These are phyloP conservation scores for Allium cepa DNA, from an alignment of 106 monocot genomes.

Conservation along the genomic window DNA sequence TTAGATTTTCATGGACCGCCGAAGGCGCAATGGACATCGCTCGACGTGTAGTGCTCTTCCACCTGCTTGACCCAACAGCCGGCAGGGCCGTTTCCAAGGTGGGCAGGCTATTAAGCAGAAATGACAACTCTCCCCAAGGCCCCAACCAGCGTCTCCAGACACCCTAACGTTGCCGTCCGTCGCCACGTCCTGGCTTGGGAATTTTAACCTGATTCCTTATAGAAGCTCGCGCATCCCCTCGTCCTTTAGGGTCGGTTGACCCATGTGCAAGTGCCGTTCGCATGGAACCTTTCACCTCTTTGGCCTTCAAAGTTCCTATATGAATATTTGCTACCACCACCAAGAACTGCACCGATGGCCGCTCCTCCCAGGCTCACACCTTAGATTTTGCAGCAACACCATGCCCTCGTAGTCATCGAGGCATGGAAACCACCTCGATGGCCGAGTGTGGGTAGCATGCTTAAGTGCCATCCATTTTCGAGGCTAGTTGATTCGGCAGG, in stretches of 20 bases:
- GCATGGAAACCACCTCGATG: constrained; percentile 9
- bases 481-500: constrained; percentile 33
- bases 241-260: constrained; percentile 27
- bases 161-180: constrained; percentile 5
- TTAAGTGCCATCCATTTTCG: constrained; percentile 23
- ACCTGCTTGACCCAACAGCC: too few relatives aligned
- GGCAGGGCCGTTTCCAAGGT: too few relatives aligned
- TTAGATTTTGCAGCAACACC: too few relatives aligned
- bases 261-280: constrained; percentile 24
- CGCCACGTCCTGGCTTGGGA: constrained; percentile 22
- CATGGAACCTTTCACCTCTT: constrained; percentile 19
- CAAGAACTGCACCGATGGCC: constrained; percentile 29
- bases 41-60: too few relatives aligned
- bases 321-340: constrained; percentile 44
- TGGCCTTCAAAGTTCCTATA: constrained; percentile 24
- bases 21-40: too few relatives aligned
- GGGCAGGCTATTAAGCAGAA: too few relatives aligned
- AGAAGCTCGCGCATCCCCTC: constrained; percentile 8
- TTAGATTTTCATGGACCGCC: too few relatives aligned
- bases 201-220: constrained; percentile 34
- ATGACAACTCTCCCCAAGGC: too few relatives aligned
- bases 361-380: constrained; percentile 3
- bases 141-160: constrained; percentile 12
- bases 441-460: constrained; percentile 25
- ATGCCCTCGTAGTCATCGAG: constrained; percentile 11